phyloP scores from a whole-genome alignment of 2,329 filamentous ascomycete genomes.

The Trichoderma breve region DNA sequence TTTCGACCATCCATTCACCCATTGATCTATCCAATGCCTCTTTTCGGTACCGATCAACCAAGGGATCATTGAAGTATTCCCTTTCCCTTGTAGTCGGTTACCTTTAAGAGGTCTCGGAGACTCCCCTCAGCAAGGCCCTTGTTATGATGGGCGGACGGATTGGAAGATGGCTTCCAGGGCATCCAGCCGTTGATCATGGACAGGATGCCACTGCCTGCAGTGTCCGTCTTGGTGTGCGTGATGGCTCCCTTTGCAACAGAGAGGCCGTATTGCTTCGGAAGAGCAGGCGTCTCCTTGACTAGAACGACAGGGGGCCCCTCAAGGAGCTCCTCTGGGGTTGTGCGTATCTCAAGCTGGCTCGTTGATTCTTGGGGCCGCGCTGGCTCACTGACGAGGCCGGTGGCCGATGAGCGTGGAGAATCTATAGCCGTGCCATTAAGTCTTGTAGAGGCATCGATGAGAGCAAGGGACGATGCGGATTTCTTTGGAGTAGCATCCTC shows the following conservation, averaged over 20 bases:
- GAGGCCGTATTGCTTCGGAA: conserved; percentile 26
- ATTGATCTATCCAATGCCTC: background rate
- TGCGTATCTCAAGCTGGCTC: conserved; percentile 48
- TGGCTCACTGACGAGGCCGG: conserved; percentile 52
- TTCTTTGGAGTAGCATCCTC: conserved; percentile 24
- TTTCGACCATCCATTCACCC: background rate
- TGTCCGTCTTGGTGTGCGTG: conserved; percentile 26
- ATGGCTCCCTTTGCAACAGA: conserved; percentile 31
- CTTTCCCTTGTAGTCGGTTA: conserved; percentile 37
- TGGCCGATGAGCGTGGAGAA: conserved; percentile 36
- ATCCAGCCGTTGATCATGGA: conserved; percentile 47
- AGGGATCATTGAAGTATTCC: conserved; percentile 19
- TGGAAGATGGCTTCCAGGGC: conserved; percentile 39
- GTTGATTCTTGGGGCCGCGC: conserved; percentile 57
- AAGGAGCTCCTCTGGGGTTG: conserved; percentile 30
- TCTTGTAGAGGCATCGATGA: conserved; percentile 37
- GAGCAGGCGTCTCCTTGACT: background rate
- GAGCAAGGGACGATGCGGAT: conserved; percentile 36
- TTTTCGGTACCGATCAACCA: background rate
- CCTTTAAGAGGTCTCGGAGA: conserved; percentile 51
- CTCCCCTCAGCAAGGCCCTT: conserved; percentile 55
- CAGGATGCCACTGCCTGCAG: conserved; percentile 34
- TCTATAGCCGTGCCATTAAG: conserved; percentile 33
- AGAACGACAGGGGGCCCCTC: conserved; percentile 23
- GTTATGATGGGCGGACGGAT: conserved; percentile 28